Evolutionary conservation across 768 basidiomycete species (phyloP).

Genomic region (Erythrobasidium yunnanense): DNA sequence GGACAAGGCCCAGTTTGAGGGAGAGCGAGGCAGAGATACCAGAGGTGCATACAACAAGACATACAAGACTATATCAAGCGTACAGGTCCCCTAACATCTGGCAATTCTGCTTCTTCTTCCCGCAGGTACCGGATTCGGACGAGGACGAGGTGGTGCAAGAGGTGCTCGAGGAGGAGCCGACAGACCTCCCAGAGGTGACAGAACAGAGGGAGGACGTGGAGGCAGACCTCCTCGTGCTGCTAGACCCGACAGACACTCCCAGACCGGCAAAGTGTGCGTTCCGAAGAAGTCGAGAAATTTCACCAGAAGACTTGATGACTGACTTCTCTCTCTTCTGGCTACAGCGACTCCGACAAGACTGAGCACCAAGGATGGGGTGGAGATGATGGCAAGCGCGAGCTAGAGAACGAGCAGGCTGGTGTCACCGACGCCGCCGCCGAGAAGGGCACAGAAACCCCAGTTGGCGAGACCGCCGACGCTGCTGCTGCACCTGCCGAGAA

Average conservation of each 20-base stretch:
- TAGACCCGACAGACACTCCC: slow-evolving; percentile 18
- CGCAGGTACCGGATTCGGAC: slow-evolving; percentile 23
- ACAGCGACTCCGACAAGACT: slow-evolving; percentile 88
- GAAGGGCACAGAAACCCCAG: slow-evolving; percentile 25
- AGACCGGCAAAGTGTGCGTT: slow-evolving; percentile 16
- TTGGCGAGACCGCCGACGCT: slow-evolving; percentile 8
- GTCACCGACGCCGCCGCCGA: slow-evolving; percentile 41
- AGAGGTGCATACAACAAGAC: slow-evolving; percentile 1
- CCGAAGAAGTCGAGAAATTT: not conserved
- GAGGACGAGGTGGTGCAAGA: slow-evolving; percentile 16
- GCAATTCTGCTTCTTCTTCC: not conserved
- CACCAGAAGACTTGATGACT: not conserved
- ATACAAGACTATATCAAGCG: too few relatives aligned
- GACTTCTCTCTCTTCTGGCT: not conserved
- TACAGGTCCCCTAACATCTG: too few relatives aligned
- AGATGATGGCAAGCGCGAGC: slow-evolving; percentile 72
- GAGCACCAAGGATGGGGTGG: slow-evolving; percentile 90
- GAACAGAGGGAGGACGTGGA: slow-evolving; percentile 2
- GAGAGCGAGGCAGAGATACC: slow-evolving; percentile 18
- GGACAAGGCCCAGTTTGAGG: slow-evolving; percentile 1
- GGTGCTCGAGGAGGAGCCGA: slow-evolving; percentile 12
- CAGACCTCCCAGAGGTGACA: not conserved
- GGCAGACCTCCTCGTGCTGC: not conserved
- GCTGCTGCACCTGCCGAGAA: slow-evolving; percentile 35
- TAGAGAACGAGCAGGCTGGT: slow-evolving; percentile 68